These are phyloP conservation scores for Galerina marginata DNA, from an alignment of 768 basidiomycete genomes.

Conservation along the genomic window DNA sequence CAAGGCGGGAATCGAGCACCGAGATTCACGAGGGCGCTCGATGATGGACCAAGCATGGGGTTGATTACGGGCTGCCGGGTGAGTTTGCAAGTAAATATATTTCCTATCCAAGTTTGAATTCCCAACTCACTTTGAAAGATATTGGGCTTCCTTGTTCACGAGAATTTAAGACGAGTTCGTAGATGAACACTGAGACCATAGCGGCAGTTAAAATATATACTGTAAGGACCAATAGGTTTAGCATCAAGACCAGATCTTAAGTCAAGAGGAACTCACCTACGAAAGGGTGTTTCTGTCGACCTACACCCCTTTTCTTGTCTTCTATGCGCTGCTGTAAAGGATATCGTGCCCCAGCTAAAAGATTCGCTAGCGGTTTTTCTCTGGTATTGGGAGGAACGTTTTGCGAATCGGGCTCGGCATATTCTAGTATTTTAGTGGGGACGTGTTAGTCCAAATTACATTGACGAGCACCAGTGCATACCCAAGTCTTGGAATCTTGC, in stretches of 20 bases:
- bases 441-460: background rate
- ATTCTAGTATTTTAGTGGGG: conserved; percentile 49
- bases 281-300: conserved; percentile 80
- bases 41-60: conserved; percentile 90
- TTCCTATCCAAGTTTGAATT: too few species aligned
- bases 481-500: conserved; percentile 61
- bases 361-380: conserved; percentile 41
- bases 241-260: background rate
- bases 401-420: conserved; percentile 54
- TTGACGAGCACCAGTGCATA: conserved; percentile 26
- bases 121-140: conserved; percentile 72
- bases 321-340: conserved; percentile 85
- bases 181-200: conserved; percentile 82
- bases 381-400: conserved; percentile 42
- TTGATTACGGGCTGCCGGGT: conserved; percentile 73
- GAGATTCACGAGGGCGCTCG: conserved; percentile 80
- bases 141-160: conserved; percentile 81
- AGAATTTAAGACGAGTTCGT: conserved; percentile 80
- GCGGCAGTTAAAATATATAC: conserved; percentile 67
- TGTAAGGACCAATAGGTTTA: conserved; percentile 30
- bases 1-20: conserved; percentile 95
- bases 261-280: conserved; percentile 53
- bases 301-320: conserved; percentile 84
- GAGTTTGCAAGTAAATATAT: background rate
- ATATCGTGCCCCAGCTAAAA: conserved; percentile 56